These are phyloP conservation scores for Aspergillus campestris DNA, from an alignment of 495 filamentous ascomycete genomes.

Conservation along the genomic window DNA sequence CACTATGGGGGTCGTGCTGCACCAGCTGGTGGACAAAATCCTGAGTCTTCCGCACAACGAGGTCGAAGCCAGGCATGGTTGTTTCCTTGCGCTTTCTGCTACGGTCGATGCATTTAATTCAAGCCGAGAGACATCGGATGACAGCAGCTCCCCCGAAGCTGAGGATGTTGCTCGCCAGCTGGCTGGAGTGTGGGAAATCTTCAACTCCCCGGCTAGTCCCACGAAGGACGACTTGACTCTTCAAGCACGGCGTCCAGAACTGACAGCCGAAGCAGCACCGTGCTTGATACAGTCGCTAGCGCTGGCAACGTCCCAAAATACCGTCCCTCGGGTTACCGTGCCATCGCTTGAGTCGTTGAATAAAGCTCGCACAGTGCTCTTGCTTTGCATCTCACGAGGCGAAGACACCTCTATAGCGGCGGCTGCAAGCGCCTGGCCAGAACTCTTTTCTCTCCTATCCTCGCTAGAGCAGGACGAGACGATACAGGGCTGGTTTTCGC, in stretches of 20 bases:
- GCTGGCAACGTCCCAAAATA: constrained; percentile 6
- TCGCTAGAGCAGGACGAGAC: constrained; percentile 22
- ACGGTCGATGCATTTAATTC: constrained; percentile 27
- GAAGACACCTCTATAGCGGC: constrained; percentile 41
- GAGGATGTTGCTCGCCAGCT: constrained; percentile 17
- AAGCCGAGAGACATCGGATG: constrained; percentile 3
- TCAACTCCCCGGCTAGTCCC: constrained; percentile 26
- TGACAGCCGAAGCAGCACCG: constrained; percentile 58
- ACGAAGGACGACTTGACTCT: constrained; percentile 37
- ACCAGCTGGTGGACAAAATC: constrained; percentile 35
- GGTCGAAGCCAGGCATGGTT: constrained; percentile 60
- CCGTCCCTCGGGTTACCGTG: background rate
- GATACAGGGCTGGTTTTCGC: constrained; percentile 29
- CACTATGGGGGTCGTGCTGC: constrained; percentile 25
- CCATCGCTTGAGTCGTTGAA: constrained; percentile 24
- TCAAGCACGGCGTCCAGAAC: constrained; percentile 53
- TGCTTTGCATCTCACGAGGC: constrained; percentile 34
- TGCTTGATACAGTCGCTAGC: constrained; percentile 42
- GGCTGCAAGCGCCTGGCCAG: constrained; percentile 36
- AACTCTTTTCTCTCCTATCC: constrained; percentile 34
- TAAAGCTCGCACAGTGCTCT: constrained; percentile 29
- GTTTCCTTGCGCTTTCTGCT: constrained; percentile 51
- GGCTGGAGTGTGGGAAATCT: constrained; percentile 32
- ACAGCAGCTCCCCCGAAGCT: constrained; percentile 6
- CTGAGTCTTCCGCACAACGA: constrained; percentile 45